Conservation (phyloP, 495 filamentous ascomycete species). For the Terfezia claveryi region DNA sequence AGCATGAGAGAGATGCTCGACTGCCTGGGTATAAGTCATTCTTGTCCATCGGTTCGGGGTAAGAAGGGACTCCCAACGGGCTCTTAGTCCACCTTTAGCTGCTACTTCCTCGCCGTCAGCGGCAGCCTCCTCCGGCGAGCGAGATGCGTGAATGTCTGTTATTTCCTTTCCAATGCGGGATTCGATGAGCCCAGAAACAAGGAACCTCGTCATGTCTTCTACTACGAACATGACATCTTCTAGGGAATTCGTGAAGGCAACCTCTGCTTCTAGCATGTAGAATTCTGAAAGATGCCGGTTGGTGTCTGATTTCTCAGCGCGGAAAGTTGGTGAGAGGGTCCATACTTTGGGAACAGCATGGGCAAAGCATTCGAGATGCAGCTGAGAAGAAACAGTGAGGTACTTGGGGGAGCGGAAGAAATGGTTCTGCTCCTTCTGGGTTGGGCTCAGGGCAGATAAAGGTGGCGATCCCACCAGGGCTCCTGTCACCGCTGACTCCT, state of each 20-base stretch:
- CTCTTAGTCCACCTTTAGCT: conserved; percentile 20
- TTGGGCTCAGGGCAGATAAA: conserved; percentile 1
- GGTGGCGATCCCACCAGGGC: not conserved
- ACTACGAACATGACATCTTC: conserved; percentile 49
- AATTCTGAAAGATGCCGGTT: conserved; percentile 90
- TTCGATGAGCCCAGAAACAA: conserved; percentile 33
- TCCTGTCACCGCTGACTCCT: conserved; percentile 9
- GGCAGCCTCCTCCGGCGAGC: conserved; percentile 7
- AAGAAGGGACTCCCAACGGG: conserved; percentile 49
- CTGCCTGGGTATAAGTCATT: conserved; percentile 65
- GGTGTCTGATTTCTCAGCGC: conserved; percentile 86
- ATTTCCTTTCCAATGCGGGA: conserved; percentile 44
- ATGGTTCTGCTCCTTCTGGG: conserved; percentile 13
- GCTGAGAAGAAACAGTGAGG: conserved; percentile 81
- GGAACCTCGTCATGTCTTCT: conserved; percentile 49
- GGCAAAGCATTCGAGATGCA: conserved; percentile 83
- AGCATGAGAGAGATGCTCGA: conserved; percentile 42
- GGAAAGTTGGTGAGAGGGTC: conserved; percentile 82
- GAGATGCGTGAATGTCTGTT: conserved; percentile 10
- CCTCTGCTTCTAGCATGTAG: conserved; percentile 92
- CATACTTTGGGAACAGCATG: conserved; percentile 78
- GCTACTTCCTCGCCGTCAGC: conserved; percentile 13
- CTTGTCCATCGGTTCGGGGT: conserved; percentile 43
- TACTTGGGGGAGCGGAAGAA: conserved; percentile 90
- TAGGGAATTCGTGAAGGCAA: conserved; percentile 51